Conservation (phyloP, 768 basidiomycete genomes). For the Mycena rosella region DNA sequence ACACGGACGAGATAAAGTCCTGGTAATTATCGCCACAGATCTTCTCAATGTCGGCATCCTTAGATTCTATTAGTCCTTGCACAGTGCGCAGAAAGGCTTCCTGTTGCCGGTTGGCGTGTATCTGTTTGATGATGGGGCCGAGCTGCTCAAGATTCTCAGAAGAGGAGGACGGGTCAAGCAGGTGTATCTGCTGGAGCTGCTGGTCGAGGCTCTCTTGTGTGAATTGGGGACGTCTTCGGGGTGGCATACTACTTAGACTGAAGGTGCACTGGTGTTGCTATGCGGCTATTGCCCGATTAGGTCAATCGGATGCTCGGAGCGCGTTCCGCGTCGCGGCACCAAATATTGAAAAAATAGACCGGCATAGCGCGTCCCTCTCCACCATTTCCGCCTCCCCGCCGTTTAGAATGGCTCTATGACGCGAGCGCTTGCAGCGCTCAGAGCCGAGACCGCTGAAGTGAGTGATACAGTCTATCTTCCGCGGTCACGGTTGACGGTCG, state of each 20-base stretch:
- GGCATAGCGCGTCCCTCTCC: no score
- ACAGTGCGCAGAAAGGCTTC: slow-evolving; percentile 90
- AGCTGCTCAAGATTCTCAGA: slow-evolving; percentile 97
- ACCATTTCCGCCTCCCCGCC: no score
- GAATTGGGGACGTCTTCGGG: slow-evolving; percentile 80
- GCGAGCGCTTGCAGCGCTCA: slow-evolving; percentile 13
- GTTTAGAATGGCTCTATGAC: no score
- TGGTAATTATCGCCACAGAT: slow-evolving; percentile 98
- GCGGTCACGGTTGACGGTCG: background rate
- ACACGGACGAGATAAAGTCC: slow-evolving; percentile 97
- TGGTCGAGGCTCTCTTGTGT: slow-evolving; percentile 89
- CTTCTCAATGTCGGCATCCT: slow-evolving; percentile 95
- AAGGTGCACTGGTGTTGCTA: no score
- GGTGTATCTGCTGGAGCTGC: slow-evolving; percentile 91
- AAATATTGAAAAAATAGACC: no score
- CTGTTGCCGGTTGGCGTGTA: slow-evolving; percentile 89
- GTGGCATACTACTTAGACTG: slow-evolving; percentile 74
- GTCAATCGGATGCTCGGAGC: background rate
- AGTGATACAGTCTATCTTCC: no score
- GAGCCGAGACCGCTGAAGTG: background rate
- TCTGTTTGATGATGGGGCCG: slow-evolving; percentile 94
- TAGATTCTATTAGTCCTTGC: slow-evolving; percentile 90
- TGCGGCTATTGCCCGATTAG: slow-evolving; percentile 34
- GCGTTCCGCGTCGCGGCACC: background rate
- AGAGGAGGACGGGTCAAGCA: slow-evolving; percentile 87